Base-by-base conservation (phyloP, 257 asterid species). In the Solanum raphanifolium region DNA sequence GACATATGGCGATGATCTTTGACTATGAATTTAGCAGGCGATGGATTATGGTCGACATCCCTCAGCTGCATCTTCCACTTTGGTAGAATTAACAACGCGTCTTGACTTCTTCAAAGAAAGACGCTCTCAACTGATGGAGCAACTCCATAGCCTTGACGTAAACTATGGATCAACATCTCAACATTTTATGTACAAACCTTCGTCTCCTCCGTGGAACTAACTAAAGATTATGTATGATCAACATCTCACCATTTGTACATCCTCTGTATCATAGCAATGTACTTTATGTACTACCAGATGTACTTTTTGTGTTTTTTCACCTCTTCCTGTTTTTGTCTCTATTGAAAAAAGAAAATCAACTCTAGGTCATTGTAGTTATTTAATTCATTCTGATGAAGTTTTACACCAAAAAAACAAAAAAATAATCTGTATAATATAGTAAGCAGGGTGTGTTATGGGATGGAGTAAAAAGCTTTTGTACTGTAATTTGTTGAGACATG, bases 101-200 rank as follows among this genome's bases (percentile, higher is more conserved):
- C 96, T 96, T 16, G 98, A 94, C 89, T 96, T 95, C 93, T 96
- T 96, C 91, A 96, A 95, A 93, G 99, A 96, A 86, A 89, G 99
- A 87, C 93, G 99, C 85, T 95, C 99, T n/a, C 99, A 96, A 92
- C 91, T 96, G 90, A 96, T 96, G 98, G 99, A 95, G 88, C 99
- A 96, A 84, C 98, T 96, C 84, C 98, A 95, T 88, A 94, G 87
- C 92, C 91, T 96, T 73, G 99, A 96, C 89, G 79, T 94, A 71
- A 94, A 93, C 92, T 90, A 94, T 71, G 97, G 92, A 87, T 89
- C 98, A 62, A 76, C 92, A 43, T 89, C 95, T 86, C 98, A 91
- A 15, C 97, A 95, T 82, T 93, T 90, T 86, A 85, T 92, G 89
- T 93, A 92, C 91, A 96, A 93, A 86, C 92, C 95, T 66, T 89